Percentiles rank a stretch among this genome's conserved stretches.
phyloP scores from a whole-genome alignment of 1,139 yeast species.

The Taphrina pruni region DNA sequence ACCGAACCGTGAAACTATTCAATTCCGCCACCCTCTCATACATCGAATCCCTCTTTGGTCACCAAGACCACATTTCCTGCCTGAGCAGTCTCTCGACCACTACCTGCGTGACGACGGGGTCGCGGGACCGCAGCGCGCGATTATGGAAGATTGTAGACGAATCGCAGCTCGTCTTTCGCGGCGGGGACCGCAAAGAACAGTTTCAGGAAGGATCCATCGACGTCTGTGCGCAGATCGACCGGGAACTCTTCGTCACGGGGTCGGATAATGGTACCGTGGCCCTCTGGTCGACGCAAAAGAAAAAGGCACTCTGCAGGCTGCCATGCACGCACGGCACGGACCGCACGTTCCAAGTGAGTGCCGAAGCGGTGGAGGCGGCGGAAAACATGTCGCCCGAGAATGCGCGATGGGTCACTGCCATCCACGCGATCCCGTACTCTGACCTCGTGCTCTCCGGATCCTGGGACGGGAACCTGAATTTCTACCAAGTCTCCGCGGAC shows the following conservation, averaged over 20 bases:
- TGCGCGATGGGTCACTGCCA: slow-evolving; percentile 85
- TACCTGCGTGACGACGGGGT: slow-evolving; percentile 93
- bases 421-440: slow-evolving; percentile 86
- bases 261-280: slow-evolving; percentile 89
- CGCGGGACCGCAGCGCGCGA: slow-evolving; percentile 93
- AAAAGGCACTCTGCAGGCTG: slow-evolving; percentile 76
- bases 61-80: slow-evolving; percentile 85
- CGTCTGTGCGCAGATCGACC: slow-evolving; percentile 88
- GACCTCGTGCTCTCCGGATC: slow-evolving; percentile 88
- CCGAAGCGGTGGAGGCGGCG: slow-evolving; percentile 55
- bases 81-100: slow-evolving; percentile 81
- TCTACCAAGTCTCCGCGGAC: slow-evolving; percentile 77
- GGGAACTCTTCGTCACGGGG: slow-evolving; percentile 89
- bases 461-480: slow-evolving; percentile 72
- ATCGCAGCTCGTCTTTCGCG: slow-evolving; percentile 88
- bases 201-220: slow-evolving; percentile 83
- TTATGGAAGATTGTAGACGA: slow-evolving; percentile 97
- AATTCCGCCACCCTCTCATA: slow-evolving; percentile 85
- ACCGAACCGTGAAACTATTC: slow-evolving; percentile 84
- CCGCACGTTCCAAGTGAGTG: slow-evolving; percentile 67
- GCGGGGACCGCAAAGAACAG: slow-evolving; percentile 53
- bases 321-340: slow-evolving; percentile 80
- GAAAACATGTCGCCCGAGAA: slow-evolving; percentile 61
- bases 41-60: slow-evolving; percentile 90
- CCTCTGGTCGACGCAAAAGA: slow-evolving; percentile 87